Evolutionary conservation across 225 moss, liverwort and hornwort species (phyloP).

Genomic region (Anthoceros angustus): DNA sequence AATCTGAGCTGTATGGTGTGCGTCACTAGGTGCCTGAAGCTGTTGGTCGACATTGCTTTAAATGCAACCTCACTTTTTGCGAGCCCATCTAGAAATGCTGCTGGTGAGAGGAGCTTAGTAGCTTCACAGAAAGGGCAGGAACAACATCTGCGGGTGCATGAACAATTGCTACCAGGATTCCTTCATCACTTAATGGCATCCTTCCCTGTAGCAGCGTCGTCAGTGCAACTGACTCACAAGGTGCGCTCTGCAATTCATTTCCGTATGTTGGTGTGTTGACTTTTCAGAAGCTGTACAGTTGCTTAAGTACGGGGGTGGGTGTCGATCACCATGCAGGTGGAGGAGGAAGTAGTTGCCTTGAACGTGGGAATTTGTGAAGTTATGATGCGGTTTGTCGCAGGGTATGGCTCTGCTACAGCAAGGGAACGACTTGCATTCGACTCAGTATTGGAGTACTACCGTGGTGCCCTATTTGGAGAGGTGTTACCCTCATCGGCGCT

Average conservation of each 20-base stretch:
- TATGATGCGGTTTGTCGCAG: constrained; percentile 53
- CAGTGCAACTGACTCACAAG: constrained; percentile 60
- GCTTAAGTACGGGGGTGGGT: neutral
- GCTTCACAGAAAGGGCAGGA: constrained; percentile 42
- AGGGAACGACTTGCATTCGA: constrained; percentile 30
- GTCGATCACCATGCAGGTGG: constrained; percentile 32
- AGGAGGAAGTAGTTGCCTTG: constrained; percentile 66
- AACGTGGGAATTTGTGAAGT: constrained; percentile 84
- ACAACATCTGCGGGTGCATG: constrained; percentile 53
- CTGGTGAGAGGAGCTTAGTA: neutral
- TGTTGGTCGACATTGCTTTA: constrained; percentile 49
- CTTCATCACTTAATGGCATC: constrained; percentile 35
- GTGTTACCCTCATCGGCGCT: constrained; percentile 79
- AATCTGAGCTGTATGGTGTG: constrained; percentile 70
- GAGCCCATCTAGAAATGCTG: neutral
- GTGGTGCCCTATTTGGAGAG: constrained; percentile 61
- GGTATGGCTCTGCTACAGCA: constrained; percentile 24
- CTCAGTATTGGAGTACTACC: constrained; percentile 57
- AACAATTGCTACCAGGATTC: constrained; percentile 45
- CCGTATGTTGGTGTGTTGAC: neutral
- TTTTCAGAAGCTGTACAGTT: neutral
- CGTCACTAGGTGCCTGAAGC: constrained; percentile 56
- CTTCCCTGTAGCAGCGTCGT: constrained; percentile 68
- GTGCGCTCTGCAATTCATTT: constrained; percentile 13
- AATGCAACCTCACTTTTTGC: constrained; percentile 26